Base-by-base conservation (phyloP, 73 alveolate species). In the Urostyla sp. region DNA sequence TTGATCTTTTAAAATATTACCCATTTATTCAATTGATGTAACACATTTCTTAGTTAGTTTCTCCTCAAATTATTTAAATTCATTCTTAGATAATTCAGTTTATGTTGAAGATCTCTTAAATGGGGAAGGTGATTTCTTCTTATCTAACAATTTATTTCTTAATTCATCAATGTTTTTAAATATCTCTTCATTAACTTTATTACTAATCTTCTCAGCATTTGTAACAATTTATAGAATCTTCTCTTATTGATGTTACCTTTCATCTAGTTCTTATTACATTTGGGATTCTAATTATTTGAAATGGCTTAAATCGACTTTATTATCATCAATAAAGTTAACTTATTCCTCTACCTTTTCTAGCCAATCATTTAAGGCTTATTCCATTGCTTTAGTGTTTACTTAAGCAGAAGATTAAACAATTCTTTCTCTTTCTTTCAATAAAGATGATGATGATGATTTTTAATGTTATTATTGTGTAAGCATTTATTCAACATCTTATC, bases 321-420 rank as follows among this genome's bases (percentile, higher is more conserved):
- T 78, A 7, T 55, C 13, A 37, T 75, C 79, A 32, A 75, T 28
- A 15, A 28, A 28, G 51, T 75, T 75, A 3, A 75, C 54, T 55
- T 75, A 34, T 54, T 56, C 87, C 45, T 75, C 87, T 11, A 75
- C 79, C 51, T 75, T 31, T 13, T 51, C 87, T 0, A 75, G 52
- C 87, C 87, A 75, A 11, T 54, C 75, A 28, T 75, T 75, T 1
- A 75, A 18, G 2, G 73, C 77, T 0, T 45, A 18, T 50, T 75
- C 87, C 50, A 75, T 38, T 23, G 54, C 57, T 78, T 75, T 56
- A 37, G 57, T 54, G 55, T 75, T 43, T 59, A 59, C n/a, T 59
- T 52, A 59, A 13, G 76, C 32, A 28, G 76, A 35, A n/a, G 76
- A 59, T 32, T 59, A 52, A 6, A 59, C n/a, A 3, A 59, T 55